Base-by-base conservation (phyloP, 345 rosid genomes). In the Lagerstroemia speciosa region DNA sequence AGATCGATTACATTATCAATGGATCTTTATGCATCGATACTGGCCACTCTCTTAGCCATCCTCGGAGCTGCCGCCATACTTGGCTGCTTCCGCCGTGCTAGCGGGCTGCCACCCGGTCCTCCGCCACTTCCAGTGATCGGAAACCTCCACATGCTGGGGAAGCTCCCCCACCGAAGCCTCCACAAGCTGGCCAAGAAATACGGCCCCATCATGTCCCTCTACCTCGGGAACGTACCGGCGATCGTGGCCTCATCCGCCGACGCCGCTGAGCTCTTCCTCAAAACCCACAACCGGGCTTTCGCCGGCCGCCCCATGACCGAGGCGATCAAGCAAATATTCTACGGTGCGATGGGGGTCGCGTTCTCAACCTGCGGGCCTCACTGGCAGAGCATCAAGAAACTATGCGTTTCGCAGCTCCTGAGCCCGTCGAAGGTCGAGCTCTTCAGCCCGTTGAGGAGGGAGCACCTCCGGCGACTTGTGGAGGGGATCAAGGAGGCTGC, bases 61-160 rank as follows among this genome's bases (percentile, higher is more conserved):
- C n/a, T n/a, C n/a, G n/a, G n/a, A n/a, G n/a, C n/a, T n/a, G n/a
- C n/a, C n/a, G n/a, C n/a, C n/a, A n/a, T n/a, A n/a, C n/a, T n/a
- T n/a, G n/a, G n/a, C n/a, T n/a, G n/a, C n/a, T n/a, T n/a, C n/a
- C n/a, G n/a, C n/a, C n/a, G n/a, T n/a, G n/a, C n/a, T n/a, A n/a
- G n/a, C n/a, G n/a, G n/a, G 9, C 31, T 70, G n/a, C 82, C 86
- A 31, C 88, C 88, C 3, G 84, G 89, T 12, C 84, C 88, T 0
- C 66, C 26, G 45, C 83, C 84, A 26, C 46, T 74, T 11, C 88
- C 86, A 0, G 57, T 82, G 8, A 57, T 82, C 0, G 86, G 84
- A 34, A 74, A 36, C 79, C 80, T 84, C 53, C 80, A 71, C n/a
- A 30, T 63, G 70, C 12, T 80, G 29, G 86, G 86, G 0, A 8